phyloP scores from a whole-genome alignment of 768 basidiomycete species.

The Brasilioporus rufonigricans region DNA sequence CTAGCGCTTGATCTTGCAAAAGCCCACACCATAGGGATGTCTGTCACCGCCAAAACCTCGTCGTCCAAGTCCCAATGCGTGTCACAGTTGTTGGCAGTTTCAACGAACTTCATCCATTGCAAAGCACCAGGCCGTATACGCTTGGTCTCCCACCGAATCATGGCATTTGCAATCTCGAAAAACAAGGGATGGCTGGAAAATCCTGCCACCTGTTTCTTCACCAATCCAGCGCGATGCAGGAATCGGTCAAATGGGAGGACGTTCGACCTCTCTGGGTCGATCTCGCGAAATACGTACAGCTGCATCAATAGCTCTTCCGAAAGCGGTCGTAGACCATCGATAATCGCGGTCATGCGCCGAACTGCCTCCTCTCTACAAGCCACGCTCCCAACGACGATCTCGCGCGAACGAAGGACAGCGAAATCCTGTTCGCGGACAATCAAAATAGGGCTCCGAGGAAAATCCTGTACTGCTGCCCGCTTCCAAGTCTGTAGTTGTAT shows the following conservation, averaged over 20 bases:
- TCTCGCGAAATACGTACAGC: slow-evolving; percentile 40
- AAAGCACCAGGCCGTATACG: slow-evolving; percentile 13
- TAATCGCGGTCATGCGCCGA: slow-evolving; percentile 26
- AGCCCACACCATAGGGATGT: slow-evolving; percentile 12
- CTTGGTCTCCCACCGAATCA: slow-evolving; percentile 17
- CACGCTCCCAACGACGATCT: slow-evolving; percentile 38
- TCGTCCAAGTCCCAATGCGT: neutral
- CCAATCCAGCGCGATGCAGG: slow-evolving; percentile 37
- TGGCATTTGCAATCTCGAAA: slow-evolving; percentile 35
- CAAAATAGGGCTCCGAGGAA: slow-evolving; percentile 28
- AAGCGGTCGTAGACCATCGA: slow-evolving; percentile 38
- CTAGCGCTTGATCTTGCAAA: slow-evolving; percentile 28
- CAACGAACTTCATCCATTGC: slow-evolving; percentile 22
- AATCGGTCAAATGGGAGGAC: slow-evolving; percentile 43
- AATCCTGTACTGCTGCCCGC: neutral
- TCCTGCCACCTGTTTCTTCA: slow-evolving; percentile 35
- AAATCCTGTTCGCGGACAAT: slow-evolving; percentile 41
- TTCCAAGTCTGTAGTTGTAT: neutral
- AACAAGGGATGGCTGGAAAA: slow-evolving; percentile 44
- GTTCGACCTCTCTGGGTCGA: slow-evolving; percentile 24
- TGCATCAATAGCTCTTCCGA: slow-evolving; percentile 43
- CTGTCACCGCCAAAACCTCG: neutral
- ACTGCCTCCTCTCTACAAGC: slow-evolving; percentile 36
- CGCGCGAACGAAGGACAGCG: slow-evolving; percentile 28
- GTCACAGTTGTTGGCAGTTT: too few species aligned